Evolutionary conservation across 352 stramenopile genomes (phyloP), one percentile per base, ranked within the genome.

Genomic region (Poterioochromonas sp.): DNA sequence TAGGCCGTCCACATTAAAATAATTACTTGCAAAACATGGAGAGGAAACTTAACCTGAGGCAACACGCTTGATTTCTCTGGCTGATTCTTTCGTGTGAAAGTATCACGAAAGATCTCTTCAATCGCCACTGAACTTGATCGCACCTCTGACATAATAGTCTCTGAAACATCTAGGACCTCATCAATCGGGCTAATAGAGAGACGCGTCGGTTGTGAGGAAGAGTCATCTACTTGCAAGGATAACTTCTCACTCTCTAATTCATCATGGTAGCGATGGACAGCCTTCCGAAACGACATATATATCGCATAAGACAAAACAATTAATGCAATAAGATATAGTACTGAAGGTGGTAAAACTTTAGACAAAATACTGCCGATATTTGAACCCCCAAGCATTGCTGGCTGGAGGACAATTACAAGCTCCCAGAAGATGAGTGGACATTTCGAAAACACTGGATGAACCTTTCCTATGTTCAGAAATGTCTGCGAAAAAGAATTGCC

Each of bases 401-500:
- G 65, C 2, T 29, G 39, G 2, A 54, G 8, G 3, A 74, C 22
- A n/a, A 51, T 15, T 18, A 74, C n/a, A 54, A 54, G 11, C 18
- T n/a, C 43, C 65, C 65, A 74, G 2, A 32, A 74, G 40, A 74
- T 74, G n/a, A 74, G 12, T 1, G 65, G 29, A 5, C 22, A 5
- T 18, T 5, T 18, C 11, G 2, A 2, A 39, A 54, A 5, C 8
- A 37, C 3, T 35, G 65, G 65, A 37, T 74, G 65, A 12, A 0
- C 0, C 35, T 29, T 11, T 11, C 5, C 1, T 1, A 40, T 18
- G 40, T 74, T 74, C 11, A 74, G 40, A 26, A 54, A 39, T 2
- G 1, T 44, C 65, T 74, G 65, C 3, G 65, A 2, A 8, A 74
- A 18, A 54, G n/a, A 11, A n/a, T 74, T 74, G 35, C 65, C 65